Evolutionary conservation across 2,329 filamentous ascomycete species (phyloP).

Genomic region (Aureobasidium sp.): DNA sequence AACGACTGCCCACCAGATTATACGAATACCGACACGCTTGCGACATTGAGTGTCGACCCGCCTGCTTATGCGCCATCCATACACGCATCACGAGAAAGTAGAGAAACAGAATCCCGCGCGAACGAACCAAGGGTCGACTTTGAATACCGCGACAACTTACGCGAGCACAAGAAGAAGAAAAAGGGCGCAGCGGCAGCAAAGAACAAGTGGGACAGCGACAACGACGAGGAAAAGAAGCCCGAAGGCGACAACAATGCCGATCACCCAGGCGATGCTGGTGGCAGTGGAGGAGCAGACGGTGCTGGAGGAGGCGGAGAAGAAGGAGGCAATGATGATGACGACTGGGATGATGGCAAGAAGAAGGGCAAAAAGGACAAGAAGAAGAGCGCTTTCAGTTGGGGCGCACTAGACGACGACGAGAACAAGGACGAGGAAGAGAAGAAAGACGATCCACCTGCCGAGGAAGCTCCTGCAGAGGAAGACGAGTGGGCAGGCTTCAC

Average conservation of each 20-base stretch:
- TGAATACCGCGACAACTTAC: constrained; percentile 44
- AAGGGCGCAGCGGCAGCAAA: constrained; percentile 34
- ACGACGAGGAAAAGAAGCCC: constrained; percentile 41
- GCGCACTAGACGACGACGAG: constrained; percentile 16
- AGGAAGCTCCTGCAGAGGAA: constrained; percentile 17
- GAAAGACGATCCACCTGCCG: background rate
- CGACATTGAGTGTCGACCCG: constrained; percentile 17
- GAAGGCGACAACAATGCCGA: constrained; percentile 36
- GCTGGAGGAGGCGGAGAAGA: constrained; percentile 26
- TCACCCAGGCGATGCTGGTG: constrained; percentile 24
- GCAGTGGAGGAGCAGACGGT: constrained; percentile 28
- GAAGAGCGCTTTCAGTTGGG: constrained; percentile 20
- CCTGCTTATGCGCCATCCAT: background rate
- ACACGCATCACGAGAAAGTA: background rate
- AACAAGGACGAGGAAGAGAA: constrained; percentile 12
- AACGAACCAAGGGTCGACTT: constrained; percentile 48
- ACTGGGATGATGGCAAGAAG: constrained; percentile 24
- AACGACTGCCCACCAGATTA: constrained; percentile 41
- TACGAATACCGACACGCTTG: constrained; percentile 36
- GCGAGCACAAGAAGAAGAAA: constrained; percentile 49
- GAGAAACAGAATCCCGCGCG: background rate
- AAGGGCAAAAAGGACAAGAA: constrained; percentile 31
- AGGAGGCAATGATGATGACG: constrained; percentile 31
- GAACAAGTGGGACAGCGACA: constrained; percentile 39
- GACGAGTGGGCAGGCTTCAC: constrained; percentile 23